phyloP scores from a whole-genome alignment of 257 asterid genomes.

The Solanum pinnatisectum region DNA sequence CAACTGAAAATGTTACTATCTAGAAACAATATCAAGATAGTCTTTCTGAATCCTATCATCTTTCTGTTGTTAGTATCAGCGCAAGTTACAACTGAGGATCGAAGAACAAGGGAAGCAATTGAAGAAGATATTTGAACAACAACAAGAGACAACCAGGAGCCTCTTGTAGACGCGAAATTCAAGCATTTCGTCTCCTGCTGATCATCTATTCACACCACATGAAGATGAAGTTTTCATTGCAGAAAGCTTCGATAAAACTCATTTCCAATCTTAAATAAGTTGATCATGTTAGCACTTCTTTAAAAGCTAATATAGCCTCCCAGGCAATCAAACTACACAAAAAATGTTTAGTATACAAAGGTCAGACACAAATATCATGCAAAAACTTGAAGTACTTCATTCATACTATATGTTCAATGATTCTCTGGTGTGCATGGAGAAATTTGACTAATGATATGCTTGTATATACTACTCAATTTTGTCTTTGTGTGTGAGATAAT shows the following conservation, averaged over 20 bases:
- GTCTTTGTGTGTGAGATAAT: not conserved
- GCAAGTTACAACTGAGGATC: constrained; percentile 50
- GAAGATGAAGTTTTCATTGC: constrained; percentile 5
- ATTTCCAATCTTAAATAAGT: not conserved
- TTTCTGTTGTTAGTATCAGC: constrained; percentile 34
- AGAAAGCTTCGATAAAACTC: not conserved
- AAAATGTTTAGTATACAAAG: not conserved
- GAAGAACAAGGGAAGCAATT: constrained; percentile 59
- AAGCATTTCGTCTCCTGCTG: constrained; percentile 14
- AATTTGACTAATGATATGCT: not conserved
- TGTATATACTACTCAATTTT: not conserved
- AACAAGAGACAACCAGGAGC: constrained; percentile 32
- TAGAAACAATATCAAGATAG: not conserved
- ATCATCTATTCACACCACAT: constrained; percentile 9
- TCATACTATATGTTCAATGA: not conserved
- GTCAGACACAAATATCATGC: not conserved
- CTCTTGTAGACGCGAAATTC: constrained; percentile 19
- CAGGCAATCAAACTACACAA: not conserved
- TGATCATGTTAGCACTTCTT: not conserved
- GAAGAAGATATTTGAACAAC: constrained; percentile 51
- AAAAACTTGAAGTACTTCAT: not conserved
- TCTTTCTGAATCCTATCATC: not conserved
- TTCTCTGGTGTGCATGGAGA: not conserved
- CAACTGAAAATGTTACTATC: not conserved
- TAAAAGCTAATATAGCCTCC: not conserved